Evolutionary conservation across 2,329 filamentous ascomycete genomes (phyloP).

Genomic region (Aspergillus pseudotamarii): DNA sequence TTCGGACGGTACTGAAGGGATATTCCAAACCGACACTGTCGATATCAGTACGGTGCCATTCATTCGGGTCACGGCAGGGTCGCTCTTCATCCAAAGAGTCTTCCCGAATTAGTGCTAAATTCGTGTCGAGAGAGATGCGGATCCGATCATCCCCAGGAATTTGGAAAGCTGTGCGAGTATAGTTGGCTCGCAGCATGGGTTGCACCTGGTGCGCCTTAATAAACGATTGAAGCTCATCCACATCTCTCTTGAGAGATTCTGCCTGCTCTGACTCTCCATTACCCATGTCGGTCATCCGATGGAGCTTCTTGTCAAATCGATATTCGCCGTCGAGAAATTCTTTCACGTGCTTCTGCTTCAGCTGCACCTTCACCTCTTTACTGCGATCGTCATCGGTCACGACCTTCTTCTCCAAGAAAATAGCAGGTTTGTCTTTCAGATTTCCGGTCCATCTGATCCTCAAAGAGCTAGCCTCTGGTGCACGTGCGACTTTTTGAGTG

Average conservation of each 20-base stretch:
- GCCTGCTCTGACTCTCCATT: constrained; percentile 68
- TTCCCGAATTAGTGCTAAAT: constrained; percentile 81
- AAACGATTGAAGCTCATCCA: constrained; percentile 77
- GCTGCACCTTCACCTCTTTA: constrained; percentile 75
- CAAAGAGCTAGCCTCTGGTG: constrained; percentile 76
- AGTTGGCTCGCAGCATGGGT: constrained; percentile 87
- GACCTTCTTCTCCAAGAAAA: constrained; percentile 87
- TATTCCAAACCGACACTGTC: constrained; percentile 81
- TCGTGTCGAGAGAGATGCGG: constrained; percentile 88
- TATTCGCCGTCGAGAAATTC: constrained; percentile 85
- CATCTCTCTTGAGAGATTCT: constrained; percentile 69
- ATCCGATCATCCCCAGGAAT: constrained; percentile 90
- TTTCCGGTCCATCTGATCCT: constrained; percentile 91
- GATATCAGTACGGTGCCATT: constrained; percentile 92
- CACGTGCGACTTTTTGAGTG: constrained; percentile 76
- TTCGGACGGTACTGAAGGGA: constrained; percentile 83
- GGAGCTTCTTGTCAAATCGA: constrained; percentile 84
- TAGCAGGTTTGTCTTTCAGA: constrained; percentile 74
- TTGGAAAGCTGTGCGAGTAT: constrained; percentile 92
- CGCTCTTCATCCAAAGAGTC: constrained; percentile 75
- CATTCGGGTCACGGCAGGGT: constrained; percentile 83
- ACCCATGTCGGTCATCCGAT: constrained; percentile 79
- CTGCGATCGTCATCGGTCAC: constrained; percentile 75
- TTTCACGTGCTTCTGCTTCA: constrained; percentile 94
- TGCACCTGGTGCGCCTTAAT: constrained; percentile 76